phyloP scores from a whole-genome alignment of 345 rosid species.

The Rhizophora mangle region DNA sequence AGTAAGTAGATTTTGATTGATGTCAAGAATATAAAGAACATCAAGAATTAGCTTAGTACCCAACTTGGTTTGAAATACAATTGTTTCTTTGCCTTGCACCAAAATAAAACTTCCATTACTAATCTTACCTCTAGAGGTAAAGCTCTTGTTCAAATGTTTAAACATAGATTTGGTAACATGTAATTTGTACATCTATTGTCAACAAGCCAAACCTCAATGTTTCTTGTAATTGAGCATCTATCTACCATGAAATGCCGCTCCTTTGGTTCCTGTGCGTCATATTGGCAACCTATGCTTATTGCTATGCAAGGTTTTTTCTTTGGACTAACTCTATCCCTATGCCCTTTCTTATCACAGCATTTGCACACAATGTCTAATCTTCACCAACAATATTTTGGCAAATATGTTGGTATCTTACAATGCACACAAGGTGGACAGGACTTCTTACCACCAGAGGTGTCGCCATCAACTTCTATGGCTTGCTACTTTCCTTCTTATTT shows the following conservation, averaged over 20 bases:
- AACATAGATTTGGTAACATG: background rate
- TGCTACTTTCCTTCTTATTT: background rate
- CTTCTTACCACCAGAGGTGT: no score
- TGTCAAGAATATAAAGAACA: background rate
- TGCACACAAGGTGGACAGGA: no score
- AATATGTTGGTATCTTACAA: no score
- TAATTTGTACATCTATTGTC: background rate
- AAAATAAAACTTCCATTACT: background rate
- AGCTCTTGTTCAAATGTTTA: background rate
- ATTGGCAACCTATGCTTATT: no score
- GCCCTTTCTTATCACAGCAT: no score
- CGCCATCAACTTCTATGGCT: background rate
- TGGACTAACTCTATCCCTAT: no score
- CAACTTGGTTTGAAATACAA: background rate
- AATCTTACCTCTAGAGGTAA: background rate
- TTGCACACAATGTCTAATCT: no score
- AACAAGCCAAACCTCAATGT: background rate
- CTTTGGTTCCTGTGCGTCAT: no score
- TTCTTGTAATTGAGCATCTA: no score
- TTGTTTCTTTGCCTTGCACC: background rate
- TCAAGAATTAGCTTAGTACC: background rate
- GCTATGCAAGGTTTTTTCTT: no score
- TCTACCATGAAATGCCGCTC: no score
- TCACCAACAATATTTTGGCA: no score
- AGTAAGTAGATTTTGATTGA: background rate